phyloP scores from a whole-genome alignment of 2,329 filamentous ascomycete species.

The Fusarium sp. region DNA sequence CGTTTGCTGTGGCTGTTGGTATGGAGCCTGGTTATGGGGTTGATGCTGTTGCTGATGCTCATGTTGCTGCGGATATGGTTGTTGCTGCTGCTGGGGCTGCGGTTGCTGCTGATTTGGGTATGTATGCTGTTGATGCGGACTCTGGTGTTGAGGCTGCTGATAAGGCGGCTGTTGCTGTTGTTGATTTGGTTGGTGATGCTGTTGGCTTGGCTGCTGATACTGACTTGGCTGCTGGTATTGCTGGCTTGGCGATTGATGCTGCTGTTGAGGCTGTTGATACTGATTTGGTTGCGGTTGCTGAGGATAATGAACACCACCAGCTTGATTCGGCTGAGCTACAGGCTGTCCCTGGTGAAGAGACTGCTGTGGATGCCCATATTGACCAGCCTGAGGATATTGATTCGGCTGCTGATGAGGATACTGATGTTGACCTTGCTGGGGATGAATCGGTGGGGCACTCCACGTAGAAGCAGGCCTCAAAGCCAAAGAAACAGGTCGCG shows the following conservation, averaged over 20 bases:
- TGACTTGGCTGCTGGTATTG: background rate
- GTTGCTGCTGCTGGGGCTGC: constrained; percentile 2
- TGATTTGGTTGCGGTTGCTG: constrained; percentile 9
- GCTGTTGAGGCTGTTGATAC: background rate
- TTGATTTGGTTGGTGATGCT: background rate
- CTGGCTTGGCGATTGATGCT: background rate
- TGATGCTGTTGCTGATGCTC: background rate
- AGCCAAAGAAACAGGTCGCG: constrained; percentile 16
- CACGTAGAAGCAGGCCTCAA: constrained; percentile 17
- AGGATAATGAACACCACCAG: constrained; percentile 3
- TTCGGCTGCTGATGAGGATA: constrained; percentile 12
- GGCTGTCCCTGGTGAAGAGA: background rate
- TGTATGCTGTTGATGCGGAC: background rate
- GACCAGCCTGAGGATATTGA: constrained; percentile 15
- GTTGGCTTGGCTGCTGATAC: background rate
- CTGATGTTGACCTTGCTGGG: constrained; percentile 4
- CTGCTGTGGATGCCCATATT: background rate
- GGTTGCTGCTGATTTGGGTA: background rate
- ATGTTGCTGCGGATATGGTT: background rate
- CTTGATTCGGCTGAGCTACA: background rate
- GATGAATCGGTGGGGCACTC: constrained; percentile 9
- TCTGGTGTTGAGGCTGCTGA: background rate
- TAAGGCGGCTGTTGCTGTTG: constrained; percentile 6
- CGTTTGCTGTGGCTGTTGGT: background rate
- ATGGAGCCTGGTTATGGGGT: background rate